Conservation (phyloP, 441 rosid genomes). For the Geranium incanum region DNA sequence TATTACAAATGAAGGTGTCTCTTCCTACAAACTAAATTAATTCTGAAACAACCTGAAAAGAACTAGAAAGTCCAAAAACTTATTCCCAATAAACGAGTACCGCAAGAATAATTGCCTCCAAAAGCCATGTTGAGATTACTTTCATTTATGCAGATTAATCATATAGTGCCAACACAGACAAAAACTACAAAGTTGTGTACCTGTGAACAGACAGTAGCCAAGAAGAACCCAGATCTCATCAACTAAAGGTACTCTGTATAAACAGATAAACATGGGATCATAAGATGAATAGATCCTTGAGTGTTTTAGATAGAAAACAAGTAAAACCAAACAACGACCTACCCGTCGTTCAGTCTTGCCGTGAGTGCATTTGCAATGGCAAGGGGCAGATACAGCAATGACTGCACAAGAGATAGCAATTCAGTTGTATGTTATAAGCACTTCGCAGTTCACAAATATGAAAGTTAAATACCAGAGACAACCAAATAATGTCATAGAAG, state of each 20-base stretch:
- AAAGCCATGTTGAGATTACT: not conserved
- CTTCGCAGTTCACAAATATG: not conserved
- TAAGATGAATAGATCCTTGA: constrained; percentile 8
- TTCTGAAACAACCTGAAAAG: not conserved
- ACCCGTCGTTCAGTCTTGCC: constrained; percentile 80
- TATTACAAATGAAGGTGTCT: not conserved
- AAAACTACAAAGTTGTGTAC: constrained; percentile 27
- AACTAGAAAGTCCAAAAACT: not conserved
- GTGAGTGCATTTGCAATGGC: constrained; percentile 87
- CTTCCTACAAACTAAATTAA: not conserved
- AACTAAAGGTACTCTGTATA: constrained; percentile 70
- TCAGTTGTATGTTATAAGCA: constrained; percentile 9
- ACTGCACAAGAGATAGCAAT: constrained; percentile 36
- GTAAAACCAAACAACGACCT: constrained; percentile 15
- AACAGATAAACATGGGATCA: constrained; percentile 12
- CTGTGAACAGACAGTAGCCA: constrained; percentile 79
- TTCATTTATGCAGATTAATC: not conserved
- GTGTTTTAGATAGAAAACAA: constrained; percentile 14
- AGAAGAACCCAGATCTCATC: constrained; percentile 90
- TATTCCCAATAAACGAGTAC: not conserved
- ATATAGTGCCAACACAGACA: not conserved
- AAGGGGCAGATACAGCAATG: constrained; percentile 81
- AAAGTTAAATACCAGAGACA: not conserved
- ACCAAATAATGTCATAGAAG: not conserved
- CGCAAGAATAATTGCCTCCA: not conserved